Conservation (phyloP, 2,329 filamentous ascomycete species). For the Saccharata proteae region DNA sequence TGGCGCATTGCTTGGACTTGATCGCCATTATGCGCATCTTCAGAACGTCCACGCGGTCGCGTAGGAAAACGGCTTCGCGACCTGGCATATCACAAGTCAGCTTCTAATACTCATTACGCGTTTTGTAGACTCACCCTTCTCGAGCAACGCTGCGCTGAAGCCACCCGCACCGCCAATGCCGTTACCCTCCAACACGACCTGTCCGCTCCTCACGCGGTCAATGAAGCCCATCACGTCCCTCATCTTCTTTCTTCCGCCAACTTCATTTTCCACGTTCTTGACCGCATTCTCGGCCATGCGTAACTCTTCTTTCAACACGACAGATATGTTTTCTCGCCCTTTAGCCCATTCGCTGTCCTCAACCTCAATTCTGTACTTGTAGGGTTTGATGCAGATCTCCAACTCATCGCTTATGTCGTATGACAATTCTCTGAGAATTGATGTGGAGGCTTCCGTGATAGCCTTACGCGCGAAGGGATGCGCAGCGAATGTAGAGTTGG, state of each 20-base stretch:
- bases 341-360: slow-evolving; percentile 80
- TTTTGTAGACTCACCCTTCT: slow-evolving; percentile 49
- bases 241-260: slow-evolving; percentile 75
- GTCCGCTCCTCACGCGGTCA: slow-evolving; percentile 77
- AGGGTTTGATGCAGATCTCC: slow-evolving; percentile 98
- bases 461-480: slow-evolving; percentile 88
- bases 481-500: slow-evolving; percentile 69
- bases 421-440: slow-evolving; percentile 84
- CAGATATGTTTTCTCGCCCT: slow-evolving; percentile 70
- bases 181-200: slow-evolving; percentile 74
- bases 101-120: not conserved
- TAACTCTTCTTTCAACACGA: slow-evolving; percentile 77
- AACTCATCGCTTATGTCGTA: slow-evolving; percentile 97
- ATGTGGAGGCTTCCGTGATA: slow-evolving; percentile 83
- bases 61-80: slow-evolving; percentile 85
- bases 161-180: slow-evolving; percentile 78
- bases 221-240: slow-evolving; percentile 85
- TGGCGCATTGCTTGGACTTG: slow-evolving; percentile 80
- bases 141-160: slow-evolving; percentile 77
- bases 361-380: slow-evolving; percentile 95
- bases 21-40: slow-evolving; percentile 80
- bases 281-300: slow-evolving; percentile 70
- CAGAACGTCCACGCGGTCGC: slow-evolving; percentile 79
- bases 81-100: slow-evolving; percentile 40
- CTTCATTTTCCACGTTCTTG: slow-evolving; percentile 59